Base-by-base conservation (phyloP, 495 filamentous ascomycete species). In the Penicillium fimorum region DNA sequence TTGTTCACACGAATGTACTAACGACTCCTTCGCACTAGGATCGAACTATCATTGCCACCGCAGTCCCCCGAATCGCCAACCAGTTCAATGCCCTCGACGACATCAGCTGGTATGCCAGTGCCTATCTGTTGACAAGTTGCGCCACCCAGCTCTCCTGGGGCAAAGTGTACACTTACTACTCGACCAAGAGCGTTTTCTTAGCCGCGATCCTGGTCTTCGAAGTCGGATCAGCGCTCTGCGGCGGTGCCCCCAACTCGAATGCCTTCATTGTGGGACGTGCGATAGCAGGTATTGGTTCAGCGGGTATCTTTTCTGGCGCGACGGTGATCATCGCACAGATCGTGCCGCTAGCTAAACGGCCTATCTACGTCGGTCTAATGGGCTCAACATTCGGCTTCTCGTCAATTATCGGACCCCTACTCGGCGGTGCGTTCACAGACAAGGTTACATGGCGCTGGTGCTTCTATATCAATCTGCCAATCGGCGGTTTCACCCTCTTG, bases 1-100 rank as follows among this genome's bases (percentile, higher is more conserved):
- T 29, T 35, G 0, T 15, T 25, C 29, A 44, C n/a, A 13, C 1
- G 6, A 5, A 45, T 22, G 33, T 7, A 53, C 22, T 56, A 43
- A 47, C n/a, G 29, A 37, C 11, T n/a, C 18, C 53, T 0, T 37
- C 48, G 11, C 2, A 41, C 47, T 20, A 76, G 71, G 81, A 84
- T 68, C 78, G 81, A 63, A 82, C 84, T 17, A 89, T 90, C 61
- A 87, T 90, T 53, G 82, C 84, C 5, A 89, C 87, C 0, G 87
- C 87, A 22, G 87, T 88, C 52, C 87, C 87, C 12, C 75, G 77
- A 43, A 89, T 90, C 59, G 85, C 86, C 0, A 79, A 87, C 60
- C 68, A 84, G 42, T 91, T 91, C 70, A 72, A 86, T 24, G 76
- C 82, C 11, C 64, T 88, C 0, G 69, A 72, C 18, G 85, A 88